These are phyloP conservation scores for Penicillium sp. DNA, from an alignment of 2,329 filamentous ascomycete species.

Conservation along the genomic window DNA sequence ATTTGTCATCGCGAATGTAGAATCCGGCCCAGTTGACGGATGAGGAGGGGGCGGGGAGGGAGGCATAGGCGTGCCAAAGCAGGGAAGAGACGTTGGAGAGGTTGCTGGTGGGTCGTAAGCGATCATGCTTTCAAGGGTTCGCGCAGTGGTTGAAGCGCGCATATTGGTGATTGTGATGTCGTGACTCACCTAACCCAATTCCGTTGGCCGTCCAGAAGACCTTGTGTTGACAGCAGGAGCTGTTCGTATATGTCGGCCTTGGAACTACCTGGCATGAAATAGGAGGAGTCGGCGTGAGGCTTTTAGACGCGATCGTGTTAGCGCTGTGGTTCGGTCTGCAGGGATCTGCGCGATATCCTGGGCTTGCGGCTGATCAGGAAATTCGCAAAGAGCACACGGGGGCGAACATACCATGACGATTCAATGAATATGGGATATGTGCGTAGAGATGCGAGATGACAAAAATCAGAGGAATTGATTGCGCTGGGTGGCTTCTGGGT, in stretches of 20 bases:
- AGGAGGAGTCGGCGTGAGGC: conserved; percentile 50
- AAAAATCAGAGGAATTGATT: neutral
- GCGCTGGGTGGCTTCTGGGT: neutral
- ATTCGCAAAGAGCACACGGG: neutral
- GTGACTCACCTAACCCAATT: conserved; percentile 45
- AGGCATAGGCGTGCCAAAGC: conserved; percentile 49
- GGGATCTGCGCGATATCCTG: neutral
- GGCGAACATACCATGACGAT: conserved; percentile 1
- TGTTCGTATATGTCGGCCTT: conserved; percentile 46
- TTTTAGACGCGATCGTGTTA: conserved; percentile 20
- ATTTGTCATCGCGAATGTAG: conserved; percentile 47
- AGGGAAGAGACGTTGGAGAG: conserved; percentile 49
- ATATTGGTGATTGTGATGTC: neutral
- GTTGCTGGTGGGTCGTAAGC: conserved; percentile 34
- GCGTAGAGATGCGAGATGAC: neutral
- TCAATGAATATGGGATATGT: neutral
- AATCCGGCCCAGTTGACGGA: conserved; percentile 51
- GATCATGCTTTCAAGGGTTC: neutral
- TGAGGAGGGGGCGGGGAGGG: conserved; percentile 44
- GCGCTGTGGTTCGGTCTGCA: neutral
- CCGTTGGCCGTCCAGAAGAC: conserved; percentile 42
- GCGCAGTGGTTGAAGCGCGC: neutral
- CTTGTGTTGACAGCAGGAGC: conserved; percentile 39
- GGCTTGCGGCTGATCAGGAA: neutral
- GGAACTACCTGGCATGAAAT: conserved; percentile 38